Conservation (phyloP, 495 filamentous ascomycete species). For the Aspergillus taichungensis region DNA sequence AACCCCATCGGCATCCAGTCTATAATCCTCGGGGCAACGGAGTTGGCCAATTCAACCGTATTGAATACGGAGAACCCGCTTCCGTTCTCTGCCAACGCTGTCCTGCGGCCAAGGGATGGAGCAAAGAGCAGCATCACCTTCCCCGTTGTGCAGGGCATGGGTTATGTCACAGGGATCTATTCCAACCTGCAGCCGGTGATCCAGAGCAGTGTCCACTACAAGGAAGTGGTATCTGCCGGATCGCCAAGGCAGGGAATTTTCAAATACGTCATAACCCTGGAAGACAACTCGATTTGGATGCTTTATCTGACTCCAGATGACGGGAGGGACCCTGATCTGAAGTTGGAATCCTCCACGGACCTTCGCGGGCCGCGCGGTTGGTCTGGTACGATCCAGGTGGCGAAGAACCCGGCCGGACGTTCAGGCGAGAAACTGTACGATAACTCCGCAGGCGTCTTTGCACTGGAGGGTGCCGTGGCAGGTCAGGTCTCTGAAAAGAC, state of each 20-base stretch:
- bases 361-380: conserved; percentile 46
- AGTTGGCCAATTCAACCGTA: conserved; percentile 50
- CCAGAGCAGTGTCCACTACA: conserved; percentile 65
- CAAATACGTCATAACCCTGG: conserved; percentile 66
- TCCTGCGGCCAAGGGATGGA: conserved; percentile 46
- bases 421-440: conserved; percentile 65
- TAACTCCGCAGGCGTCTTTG: conserved; percentile 63
- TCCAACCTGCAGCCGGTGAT: conserved; percentile 58
- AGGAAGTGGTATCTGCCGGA: conserved; percentile 49
- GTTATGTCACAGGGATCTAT: conserved; percentile 76
- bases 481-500: conserved; percentile 48
- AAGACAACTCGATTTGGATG: conserved; percentile 70
- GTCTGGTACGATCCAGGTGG: conserved; percentile 69
- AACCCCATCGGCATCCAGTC: conserved; percentile 78
- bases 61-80: conserved; percentile 55
- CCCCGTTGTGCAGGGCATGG: conserved; percentile 86
- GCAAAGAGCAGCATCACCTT: conserved; percentile 56
- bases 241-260: conserved; percentile 54
- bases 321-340: conserved; percentile 38
- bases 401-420: conserved; percentile 56
- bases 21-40: conserved; percentile 65
- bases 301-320: conserved; percentile 59
- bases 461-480: conserved; percentile 50
- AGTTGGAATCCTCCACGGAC: conserved; percentile 35
- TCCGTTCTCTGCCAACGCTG: conserved; percentile 66